These are phyloP conservation scores for Trifolium subterraneum DNA, from an alignment of 306 rosid species.

Conservation along the genomic window DNA sequence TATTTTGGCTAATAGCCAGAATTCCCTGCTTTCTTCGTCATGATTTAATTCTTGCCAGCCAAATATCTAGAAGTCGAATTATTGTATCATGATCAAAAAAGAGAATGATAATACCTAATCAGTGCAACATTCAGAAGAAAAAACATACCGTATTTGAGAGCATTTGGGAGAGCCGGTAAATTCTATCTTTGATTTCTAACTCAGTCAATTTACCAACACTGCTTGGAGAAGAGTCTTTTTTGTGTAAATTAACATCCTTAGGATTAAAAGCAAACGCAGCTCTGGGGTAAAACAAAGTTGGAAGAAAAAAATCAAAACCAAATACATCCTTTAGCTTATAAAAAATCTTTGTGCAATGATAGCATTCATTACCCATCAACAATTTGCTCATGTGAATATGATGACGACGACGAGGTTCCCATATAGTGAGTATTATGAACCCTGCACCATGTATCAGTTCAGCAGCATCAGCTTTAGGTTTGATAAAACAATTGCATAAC, in stretches of 20 bases:
- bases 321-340: not conserved
- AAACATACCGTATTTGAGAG: conserved; percentile 67
- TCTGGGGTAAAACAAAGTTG: conserved; percentile 49
- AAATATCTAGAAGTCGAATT: not conserved
- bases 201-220: conserved; percentile 58
- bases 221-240: conserved; percentile 59
- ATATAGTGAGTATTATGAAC: conserved; percentile 27
- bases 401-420: conserved; percentile 56
- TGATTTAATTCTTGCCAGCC: not conserved
- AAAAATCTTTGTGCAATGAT: not conserved
- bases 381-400: conserved; percentile 49
- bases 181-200: conserved; percentile 67
- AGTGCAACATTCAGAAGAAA: not conserved
- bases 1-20: not conserved
- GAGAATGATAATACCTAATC: not conserved
- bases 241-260: conserved; percentile 60
- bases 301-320: conserved; percentile 18
- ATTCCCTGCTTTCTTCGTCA: not conserved
- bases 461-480: conserved; percentile 1
- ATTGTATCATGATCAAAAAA: not conserved
- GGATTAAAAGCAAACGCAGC: conserved; percentile 81
- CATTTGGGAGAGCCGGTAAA: conserved; percentile 63
- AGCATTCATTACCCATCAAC: conserved; percentile 59
- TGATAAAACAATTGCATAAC: conserved; percentile 22
- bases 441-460: conserved; percentile 44